Conservation (phyloP, 2,329 filamentous ascomycete genomes). For the Endoconidiophora polonica region DNA sequence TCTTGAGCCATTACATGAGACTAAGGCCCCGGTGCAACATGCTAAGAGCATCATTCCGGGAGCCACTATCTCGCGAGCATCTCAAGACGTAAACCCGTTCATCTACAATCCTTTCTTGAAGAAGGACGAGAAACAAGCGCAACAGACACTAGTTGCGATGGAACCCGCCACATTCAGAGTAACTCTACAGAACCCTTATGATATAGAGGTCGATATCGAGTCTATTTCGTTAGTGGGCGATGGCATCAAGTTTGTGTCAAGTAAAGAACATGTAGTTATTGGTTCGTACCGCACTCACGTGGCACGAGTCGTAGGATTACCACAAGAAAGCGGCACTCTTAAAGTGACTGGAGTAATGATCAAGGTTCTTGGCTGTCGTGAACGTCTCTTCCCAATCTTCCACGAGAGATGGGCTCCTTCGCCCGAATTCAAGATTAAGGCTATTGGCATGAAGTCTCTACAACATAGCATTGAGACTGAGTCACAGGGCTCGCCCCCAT, state of each 20-base stretch:
- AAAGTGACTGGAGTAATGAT: conserved; percentile 64
- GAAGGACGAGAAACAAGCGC: conserved; percentile 40
- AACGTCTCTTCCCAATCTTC: conserved; percentile 74
- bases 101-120: conserved; percentile 90
- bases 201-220: conserved; percentile 82
- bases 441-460: conserved; percentile 47
- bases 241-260: conserved; percentile 54
- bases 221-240: conserved; percentile 58
- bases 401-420: conserved; percentile 57
- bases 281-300: conserved; percentile 73
- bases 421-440: conserved; percentile 57
- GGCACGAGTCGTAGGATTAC: conserved; percentile 52
- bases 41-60: conserved; percentile 37
- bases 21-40: conserved; percentile 50
- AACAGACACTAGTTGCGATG: conserved; percentile 59
- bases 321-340: conserved; percentile 49
- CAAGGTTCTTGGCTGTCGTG: conserved; percentile 65
- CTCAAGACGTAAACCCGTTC: conserved; percentile 62
- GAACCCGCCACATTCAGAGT: conserved; percentile 66
- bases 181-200: conserved; percentile 83
- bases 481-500: conserved; percentile 23
- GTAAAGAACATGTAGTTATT: conserved; percentile 47
- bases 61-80: conserved; percentile 31
- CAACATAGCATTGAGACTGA: conserved; percentile 27
- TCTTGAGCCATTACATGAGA: conserved; percentile 44